Conservation (phyloP, 179 eudicot genomes). For the Spinacia oleracea region DNA sequence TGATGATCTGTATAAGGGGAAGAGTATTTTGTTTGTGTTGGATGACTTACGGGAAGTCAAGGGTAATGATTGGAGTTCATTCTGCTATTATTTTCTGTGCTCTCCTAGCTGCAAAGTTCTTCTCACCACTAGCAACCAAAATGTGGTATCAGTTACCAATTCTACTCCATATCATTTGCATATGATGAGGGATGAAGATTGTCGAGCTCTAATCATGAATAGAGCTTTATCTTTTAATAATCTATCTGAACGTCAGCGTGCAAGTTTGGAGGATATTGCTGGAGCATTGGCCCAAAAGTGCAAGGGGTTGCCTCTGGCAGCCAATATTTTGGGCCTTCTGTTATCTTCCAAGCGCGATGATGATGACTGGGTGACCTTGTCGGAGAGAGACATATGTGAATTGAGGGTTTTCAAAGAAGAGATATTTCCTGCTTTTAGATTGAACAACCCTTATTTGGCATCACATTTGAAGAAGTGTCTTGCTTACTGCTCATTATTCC, state of each 20-base stretch:
- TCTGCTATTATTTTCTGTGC: background rate
- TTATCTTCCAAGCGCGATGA: constrained; percentile 17
- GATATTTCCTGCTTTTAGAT: constrained; percentile 17
- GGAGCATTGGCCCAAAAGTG: constrained; percentile 26
- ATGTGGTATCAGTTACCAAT: constrained; percentile 18
- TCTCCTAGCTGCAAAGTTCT: constrained; percentile 27
- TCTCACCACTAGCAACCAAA: constrained; percentile 25
- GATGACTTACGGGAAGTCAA: constrained; percentile 31
- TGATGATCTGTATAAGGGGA: background rate
- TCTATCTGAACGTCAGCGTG: background rate
- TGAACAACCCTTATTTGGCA: constrained; percentile 30
- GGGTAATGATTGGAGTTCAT: constrained; percentile 12
- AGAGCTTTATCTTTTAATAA: constrained; percentile 7
- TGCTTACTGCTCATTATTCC: constrained; percentile 34
- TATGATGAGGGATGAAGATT: constrained; percentile 26
- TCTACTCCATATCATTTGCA: constrained; percentile 18
- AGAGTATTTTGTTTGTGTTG: constrained; percentile 23
- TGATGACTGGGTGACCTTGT: constrained; percentile 25
- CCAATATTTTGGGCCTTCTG: constrained; percentile 14
- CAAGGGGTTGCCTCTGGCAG: constrained; percentile 33
- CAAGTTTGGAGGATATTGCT: constrained; percentile 13
- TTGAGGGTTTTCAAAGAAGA: constrained; percentile 15
- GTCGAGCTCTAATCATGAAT: constrained; percentile 23
- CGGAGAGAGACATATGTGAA: constrained; percentile 33
- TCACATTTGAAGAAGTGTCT: constrained; percentile 30